Evolutionary conservation across 768 basidiomycete species (phyloP), one percentile per base, ranked within the genome.

Genomic region (Gymnopilus dilepis): DNA sequence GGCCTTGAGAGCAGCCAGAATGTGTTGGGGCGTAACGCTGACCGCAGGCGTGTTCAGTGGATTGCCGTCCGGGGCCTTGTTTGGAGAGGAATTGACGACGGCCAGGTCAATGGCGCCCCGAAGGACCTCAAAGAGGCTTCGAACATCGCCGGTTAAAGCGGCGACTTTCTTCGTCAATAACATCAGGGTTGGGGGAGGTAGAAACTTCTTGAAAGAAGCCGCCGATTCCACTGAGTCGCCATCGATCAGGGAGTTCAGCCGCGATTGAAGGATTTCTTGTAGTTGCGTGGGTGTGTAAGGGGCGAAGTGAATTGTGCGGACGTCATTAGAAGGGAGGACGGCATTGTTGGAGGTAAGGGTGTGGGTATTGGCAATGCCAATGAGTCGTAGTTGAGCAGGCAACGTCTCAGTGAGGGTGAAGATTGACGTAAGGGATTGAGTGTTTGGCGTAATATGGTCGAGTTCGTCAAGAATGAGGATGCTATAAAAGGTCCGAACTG

Each of bases 311-410:
- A 94, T 75, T 1, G 92, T 94, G 24, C 78, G 74, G 22, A 89
- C 83, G 50, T 77, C 68, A 50, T 71, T 74, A 58, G 82, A 71
- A 61, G 68, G 80, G 61, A 71, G 57, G 22, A 75, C 70, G 8
- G 74, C 70, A 12, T 67, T 73, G 0, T 79, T 70, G 8, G 76
- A 82, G 1, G 90, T 88, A 24, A 96, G 84, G 5, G 92, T 94
- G 67, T 95, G 94, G 2, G 91, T 92, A 68, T 96, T 96, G 40
- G 94, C 92, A 70, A 96, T 94, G 37, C 90, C 92, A 66, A 95
- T 87, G 40, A 94, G 72, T 50, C 92, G 86, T 59, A 95, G 72
- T 37, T 75, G 76, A 9, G 82, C 73, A 1, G 83, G 71, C 53
- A 85, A 76, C 4, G 80, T 73, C 53, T 84, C 81, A 9, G 89